These are phyloP conservation scores for Friedmanniomyces endolithicus DNA, from an alignment of 495 filamentous ascomycete species.

Conservation along the genomic window DNA sequence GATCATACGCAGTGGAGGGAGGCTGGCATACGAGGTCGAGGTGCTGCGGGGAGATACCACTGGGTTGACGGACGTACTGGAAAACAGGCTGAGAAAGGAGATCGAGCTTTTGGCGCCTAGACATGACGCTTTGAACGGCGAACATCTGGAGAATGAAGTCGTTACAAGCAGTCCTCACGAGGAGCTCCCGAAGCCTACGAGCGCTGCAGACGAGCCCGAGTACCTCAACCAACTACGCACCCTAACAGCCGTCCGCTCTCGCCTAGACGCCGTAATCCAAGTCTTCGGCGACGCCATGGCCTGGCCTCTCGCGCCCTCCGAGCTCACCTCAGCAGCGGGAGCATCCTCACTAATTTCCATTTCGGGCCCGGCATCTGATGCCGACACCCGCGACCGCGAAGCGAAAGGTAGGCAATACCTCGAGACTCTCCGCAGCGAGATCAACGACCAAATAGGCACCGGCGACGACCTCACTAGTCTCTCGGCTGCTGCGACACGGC, in stretches of 20 bases:
- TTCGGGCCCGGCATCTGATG: constrained; percentile 56
- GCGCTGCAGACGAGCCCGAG: constrained; percentile 41
- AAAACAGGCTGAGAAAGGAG: constrained; percentile 55
- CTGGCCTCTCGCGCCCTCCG: constrained; percentile 74
- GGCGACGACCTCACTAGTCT: constrained; percentile 37
- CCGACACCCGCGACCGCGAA: constrained; percentile 53
- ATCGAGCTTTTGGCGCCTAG: constrained; percentile 51
- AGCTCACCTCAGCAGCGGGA: constrained; percentile 43
- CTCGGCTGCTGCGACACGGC: constrained; percentile 55
- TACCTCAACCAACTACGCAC: constrained; percentile 71
- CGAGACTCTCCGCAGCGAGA: constrained; percentile 56
- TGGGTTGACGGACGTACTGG: constrained; percentile 60
- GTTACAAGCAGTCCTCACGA: neutral
- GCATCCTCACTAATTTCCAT: constrained; percentile 66
- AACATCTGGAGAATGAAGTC: constrained; percentile 7
- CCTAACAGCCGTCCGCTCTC: constrained; percentile 63
- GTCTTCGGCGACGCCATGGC: constrained; percentile 89
- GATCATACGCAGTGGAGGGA: constrained; percentile 71
- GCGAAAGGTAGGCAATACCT: constrained; percentile 66
- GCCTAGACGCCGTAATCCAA: constrained; percentile 73
- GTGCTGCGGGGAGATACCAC: constrained; percentile 77
- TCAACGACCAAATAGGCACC: constrained; percentile 50
- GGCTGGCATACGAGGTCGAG: constrained; percentile 91
- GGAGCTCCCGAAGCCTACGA: neutral
- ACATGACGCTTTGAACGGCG: constrained; percentile 24